Base-by-base conservation (phyloP, 2,329 filamentous ascomycete species). In the Knufia petricola region DNA sequence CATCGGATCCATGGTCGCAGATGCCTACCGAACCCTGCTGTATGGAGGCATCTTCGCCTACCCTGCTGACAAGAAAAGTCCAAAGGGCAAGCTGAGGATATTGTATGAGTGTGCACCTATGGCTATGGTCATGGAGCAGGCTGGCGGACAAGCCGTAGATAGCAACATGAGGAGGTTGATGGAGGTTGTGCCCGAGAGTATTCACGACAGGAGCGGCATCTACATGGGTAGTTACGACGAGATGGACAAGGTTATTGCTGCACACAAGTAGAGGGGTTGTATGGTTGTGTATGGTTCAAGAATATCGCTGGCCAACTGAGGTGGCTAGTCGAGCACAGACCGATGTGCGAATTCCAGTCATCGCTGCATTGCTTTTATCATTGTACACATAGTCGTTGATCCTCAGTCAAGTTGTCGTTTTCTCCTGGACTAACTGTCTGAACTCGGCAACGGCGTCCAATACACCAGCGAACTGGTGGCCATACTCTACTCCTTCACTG, bases 61-160 rank as follows among this genome's bases (percentile, higher is more conserved):
- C 65, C 92, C 92, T 0, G 87, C 90, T 12, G 92, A 98, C 65
- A 94, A 89, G 75, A 96, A 98, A 82, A 94, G 85, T 63, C 87
- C 89, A 56, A 98, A 96, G 80, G 92, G 92, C 59, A 98, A 98
- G 76, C 78, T 98, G 58, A 79, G 92, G 57, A 98, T 98, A 58
- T 67, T 98, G 60, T 98, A 98, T 70, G 92, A 98, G 74, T 98
- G 92, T 65, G 92, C 92, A 12, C 92, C 92, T 32, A 98, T 98
- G 92, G 92, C 92, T 20, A 85, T 96, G 83, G 79, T 98, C 4
- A 96, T 98, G 67, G 92, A 98, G 71, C 95, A 98, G 70, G 92
- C 92, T 60, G 92, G 92, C 59, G 92, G 92, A 52, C 82, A 94
- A 68, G 92, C 92, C 15, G 73, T 98, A 48, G 84, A 96, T 70